A percentile compares a stretch with the other conserved stretches of the same genome.
phyloP scores from a whole-genome alignment of 306 rosid species.

The Dryas octopetala region DNA sequence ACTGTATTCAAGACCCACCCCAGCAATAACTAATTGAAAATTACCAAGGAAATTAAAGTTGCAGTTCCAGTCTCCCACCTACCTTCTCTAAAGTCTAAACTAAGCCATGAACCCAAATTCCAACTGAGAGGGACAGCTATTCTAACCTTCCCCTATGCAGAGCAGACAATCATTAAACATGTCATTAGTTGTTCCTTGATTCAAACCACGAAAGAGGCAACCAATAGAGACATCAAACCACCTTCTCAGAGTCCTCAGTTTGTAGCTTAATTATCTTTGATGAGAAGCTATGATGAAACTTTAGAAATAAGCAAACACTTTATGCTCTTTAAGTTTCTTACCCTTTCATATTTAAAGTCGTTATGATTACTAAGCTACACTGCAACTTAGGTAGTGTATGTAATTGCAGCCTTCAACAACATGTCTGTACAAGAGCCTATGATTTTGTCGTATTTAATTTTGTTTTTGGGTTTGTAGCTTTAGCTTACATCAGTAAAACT shows the following conservation, averaged over 20 bases:
- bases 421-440: neutral
- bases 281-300: constrained; percentile 21
- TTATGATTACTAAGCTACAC: neutral
- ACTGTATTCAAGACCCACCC: neutral
- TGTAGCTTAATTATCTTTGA: constrained; percentile 12
- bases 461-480: no score
- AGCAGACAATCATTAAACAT: constrained; percentile 9
- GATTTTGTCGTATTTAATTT: no score
- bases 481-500: no score
- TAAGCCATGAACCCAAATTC: constrained; percentile 10
- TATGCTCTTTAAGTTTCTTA: neutral
- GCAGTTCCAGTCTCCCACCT: constrained; percentile 10
- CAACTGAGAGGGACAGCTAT: constrained; percentile 12
- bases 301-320: constrained; percentile 4
- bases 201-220: constrained; percentile 18
- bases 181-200: neutral
- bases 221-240: constrained; percentile 20
- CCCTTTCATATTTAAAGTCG: neutral
- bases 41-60: neutral
- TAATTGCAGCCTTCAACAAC: neutral
- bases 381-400: neutral
- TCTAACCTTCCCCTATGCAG: constrained; percentile 1
- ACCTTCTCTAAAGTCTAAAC: constrained; percentile 14
- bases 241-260: neutral
- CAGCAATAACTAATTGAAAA: neutral